Percentiles rank a stretch among this genome's conserved stretches.
These are phyloP conservation scores for Pestalotiopsis sp. DNA, from an alignment of 2,329 filamentous ascomycete species.

Conservation along the genomic window DNA sequence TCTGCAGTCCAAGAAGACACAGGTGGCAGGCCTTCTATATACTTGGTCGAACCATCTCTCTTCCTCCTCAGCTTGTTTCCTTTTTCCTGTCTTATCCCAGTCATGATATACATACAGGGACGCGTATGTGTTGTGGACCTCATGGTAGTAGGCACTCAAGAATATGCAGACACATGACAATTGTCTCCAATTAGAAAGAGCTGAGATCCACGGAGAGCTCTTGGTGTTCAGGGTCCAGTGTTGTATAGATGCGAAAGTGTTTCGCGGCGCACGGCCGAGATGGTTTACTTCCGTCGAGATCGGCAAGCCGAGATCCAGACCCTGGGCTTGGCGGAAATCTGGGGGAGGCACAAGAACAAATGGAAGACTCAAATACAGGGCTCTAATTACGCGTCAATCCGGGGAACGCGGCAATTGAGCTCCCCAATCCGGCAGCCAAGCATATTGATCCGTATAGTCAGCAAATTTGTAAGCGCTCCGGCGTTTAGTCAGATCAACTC, in stretches of 20 bases:
- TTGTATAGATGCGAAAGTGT: background rate
- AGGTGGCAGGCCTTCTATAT: background rate
- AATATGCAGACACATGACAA: background rate
- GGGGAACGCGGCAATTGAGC: background rate
- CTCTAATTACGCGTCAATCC: background rate
- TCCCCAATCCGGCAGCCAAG: conserved; percentile 3
- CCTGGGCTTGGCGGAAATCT: background rate
- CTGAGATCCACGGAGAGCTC: background rate
- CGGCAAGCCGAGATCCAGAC: background rate
- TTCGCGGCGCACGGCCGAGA: background rate
- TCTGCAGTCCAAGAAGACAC: background rate
- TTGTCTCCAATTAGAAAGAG: background rate
- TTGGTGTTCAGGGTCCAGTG: background rate
- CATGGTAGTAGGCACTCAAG: background rate
- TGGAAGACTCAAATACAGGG: background rate
- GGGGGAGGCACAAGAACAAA: background rate
- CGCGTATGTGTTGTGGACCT: background rate
- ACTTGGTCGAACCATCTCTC: background rate
- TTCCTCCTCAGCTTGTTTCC: background rate
- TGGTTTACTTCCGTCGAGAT: background rate
- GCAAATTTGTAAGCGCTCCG: background rate
- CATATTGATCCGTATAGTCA: background rate
- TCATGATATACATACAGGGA: background rate
- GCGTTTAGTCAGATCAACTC: background rate
- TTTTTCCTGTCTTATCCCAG: background rate